Evolutionary conservation across 257 asterid genomes (phyloP).

Genomic region (Lavandula angustifolia): DNA sequence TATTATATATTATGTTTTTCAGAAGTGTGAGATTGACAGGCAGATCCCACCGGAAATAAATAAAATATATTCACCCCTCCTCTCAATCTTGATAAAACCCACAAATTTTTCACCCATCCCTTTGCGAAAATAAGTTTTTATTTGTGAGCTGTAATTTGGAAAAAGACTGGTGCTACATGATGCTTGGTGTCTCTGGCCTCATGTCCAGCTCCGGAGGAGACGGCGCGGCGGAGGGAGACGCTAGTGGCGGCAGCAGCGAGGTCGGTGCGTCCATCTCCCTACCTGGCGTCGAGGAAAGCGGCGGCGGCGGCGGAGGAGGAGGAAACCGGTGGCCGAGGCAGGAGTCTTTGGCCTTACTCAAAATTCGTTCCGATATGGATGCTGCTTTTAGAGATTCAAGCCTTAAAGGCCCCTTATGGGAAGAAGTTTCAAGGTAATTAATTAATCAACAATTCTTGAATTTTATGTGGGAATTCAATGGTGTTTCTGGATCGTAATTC

Average conservation of each 20-base stretch:
- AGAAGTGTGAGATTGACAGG: slow-evolving; percentile 74
- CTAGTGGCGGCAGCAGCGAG: slow-evolving; percentile 73
- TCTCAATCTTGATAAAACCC: slow-evolving; percentile 54
- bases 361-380: slow-evolving; percentile 89
- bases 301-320: slow-evolving; percentile 42
- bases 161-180: slow-evolving; percentile 28
- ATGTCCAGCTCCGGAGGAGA: slow-evolving; percentile 40
- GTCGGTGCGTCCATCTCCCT: slow-evolving; percentile 48
- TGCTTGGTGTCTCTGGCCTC: slow-evolving; percentile 61
- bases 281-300: slow-evolving; percentile 32
- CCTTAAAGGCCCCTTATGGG: slow-evolving; percentile 97
- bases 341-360: slow-evolving; percentile 78
- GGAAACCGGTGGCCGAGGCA: slow-evolving; percentile 97
- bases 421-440: slow-evolving; percentile 79
- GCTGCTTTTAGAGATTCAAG: slow-evolving; percentile 72
- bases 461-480: not conserved
- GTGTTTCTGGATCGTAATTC: slow-evolving; percentile 34
- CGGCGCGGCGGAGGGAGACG: slow-evolving; percentile 37
- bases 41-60: slow-evolving; percentile 88
- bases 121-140: slow-evolving; percentile 13
- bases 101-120: slow-evolving; percentile 60
- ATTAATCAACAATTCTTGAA: slow-evolving; percentile 5
- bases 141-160: not conserved
- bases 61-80: slow-evolving; percentile 61
- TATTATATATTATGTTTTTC: not conserved